phyloP scores from a whole-genome alignment of 1,139 yeast species.

The Pichia sp. region DNA sequence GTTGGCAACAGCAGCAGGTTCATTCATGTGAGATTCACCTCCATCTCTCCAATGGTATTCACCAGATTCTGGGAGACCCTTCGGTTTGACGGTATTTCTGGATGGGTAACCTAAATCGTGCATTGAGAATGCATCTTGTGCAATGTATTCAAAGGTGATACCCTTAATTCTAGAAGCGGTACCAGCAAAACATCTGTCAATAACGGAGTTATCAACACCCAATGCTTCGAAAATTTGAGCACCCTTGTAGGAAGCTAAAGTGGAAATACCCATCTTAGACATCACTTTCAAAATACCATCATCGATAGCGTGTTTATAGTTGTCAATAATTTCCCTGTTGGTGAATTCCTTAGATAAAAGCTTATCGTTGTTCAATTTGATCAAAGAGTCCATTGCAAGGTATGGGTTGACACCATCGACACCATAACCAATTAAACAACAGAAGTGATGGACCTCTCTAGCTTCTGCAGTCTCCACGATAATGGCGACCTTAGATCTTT shows the following conservation, averaged over 20 bases:
- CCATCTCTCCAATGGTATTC: constrained; percentile 99
- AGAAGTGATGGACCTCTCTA: constrained; percentile 93
- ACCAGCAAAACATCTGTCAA: constrained; percentile 94
- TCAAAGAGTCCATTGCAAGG: constrained; percentile 81
- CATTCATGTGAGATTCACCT: constrained; percentile 92
- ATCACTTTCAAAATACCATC: constrained; percentile 92
- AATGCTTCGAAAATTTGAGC: constrained; percentile 97
- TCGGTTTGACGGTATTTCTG: constrained; percentile 63
- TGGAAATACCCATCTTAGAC: constrained; percentile 99
- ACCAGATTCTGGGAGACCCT: constrained; percentile 86
- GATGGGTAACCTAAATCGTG: constrained; percentile 90
- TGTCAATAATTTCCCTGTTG: constrained; percentile 55
- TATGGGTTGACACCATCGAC: constrained; percentile 96
- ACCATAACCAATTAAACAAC: constrained; percentile 94
- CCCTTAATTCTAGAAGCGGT: constrained; percentile 97
- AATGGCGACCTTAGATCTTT: constrained; percentile 91
- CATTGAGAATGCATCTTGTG: constrained; percentile 90
- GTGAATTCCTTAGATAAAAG: constrained; percentile 55
- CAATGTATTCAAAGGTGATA: constrained; percentile 89
- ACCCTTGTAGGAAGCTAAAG: constrained; percentile 95
- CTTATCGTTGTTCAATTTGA: constrained; percentile 78
- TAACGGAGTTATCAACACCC: constrained; percentile 92
- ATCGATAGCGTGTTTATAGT: constrained; percentile 78
- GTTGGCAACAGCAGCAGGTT: constrained; percentile 90
- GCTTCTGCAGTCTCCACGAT: constrained; percentile 95